phyloP scores from a whole-genome alignment of 2,329 filamentous ascomycete genomes.

The Claviceps pusilla region DNA sequence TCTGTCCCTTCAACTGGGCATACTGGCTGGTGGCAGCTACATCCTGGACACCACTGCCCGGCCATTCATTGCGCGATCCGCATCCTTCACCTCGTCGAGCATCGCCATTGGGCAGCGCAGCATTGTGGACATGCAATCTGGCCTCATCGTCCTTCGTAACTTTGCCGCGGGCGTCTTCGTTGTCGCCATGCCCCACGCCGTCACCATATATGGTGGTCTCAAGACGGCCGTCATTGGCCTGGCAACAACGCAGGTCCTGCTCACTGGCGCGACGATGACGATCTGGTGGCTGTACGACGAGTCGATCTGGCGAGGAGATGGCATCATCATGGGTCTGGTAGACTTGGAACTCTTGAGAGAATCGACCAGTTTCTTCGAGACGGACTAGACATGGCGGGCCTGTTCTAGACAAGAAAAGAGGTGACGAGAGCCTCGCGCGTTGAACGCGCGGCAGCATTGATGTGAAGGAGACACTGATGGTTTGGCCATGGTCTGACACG shows the following conservation, averaged over 20 bases:
- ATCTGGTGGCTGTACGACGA: slow-evolving; percentile 30
- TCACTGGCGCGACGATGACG: slow-evolving; percentile 19
- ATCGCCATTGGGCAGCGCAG: slow-evolving; percentile 30
- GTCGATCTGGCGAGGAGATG: slow-evolving; percentile 27
- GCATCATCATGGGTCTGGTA: slow-evolving; percentile 30
- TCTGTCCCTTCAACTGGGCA: slow-evolving; percentile 30
- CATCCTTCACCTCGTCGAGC: slow-evolving; percentile 33
- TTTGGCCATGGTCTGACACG: too few relatives aligned
- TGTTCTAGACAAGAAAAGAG: too few relatives aligned
- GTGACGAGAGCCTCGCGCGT: too few relatives aligned
- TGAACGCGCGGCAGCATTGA: too few relatives aligned
- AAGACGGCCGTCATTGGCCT: slow-evolving; percentile 25
- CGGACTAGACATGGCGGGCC: slow-evolving; percentile 14
- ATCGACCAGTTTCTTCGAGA: slow-evolving; percentile 31
- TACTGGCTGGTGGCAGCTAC: slow-evolving; percentile 29
- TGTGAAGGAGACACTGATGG: too few relatives aligned
- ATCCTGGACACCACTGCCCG: slow-evolving; percentile 25
- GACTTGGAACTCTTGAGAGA: slow-evolving; percentile 29
- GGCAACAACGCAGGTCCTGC: slow-evolving; percentile 24
- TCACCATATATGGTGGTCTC: slow-evolving; percentile 21
- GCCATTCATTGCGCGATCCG: slow-evolving; percentile 31
- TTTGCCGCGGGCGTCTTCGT: slow-evolving; percentile 29
- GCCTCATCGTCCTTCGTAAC: slow-evolving; percentile 25
- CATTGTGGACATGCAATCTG: slow-evolving; percentile 33
- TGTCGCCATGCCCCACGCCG: slow-evolving; percentile 24